Evolutionary conservation across 1,284 basidiomycete species (phyloP).

Genomic region (Sphagnurus paluster): DNA sequence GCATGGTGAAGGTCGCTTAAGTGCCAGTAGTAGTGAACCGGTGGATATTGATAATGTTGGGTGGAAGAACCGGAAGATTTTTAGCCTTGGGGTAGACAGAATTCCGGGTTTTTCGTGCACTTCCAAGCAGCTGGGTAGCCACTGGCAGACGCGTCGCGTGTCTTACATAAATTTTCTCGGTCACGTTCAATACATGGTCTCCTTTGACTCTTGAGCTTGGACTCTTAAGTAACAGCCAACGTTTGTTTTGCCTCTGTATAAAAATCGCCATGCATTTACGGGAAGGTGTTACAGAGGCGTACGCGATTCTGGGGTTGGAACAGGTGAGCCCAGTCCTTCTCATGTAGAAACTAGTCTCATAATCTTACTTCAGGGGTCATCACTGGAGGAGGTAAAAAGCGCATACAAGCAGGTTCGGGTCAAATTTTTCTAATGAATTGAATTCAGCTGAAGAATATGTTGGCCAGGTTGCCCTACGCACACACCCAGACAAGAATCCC

Average conservation of each 20-base stretch:
- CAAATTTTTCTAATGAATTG: not conserved
- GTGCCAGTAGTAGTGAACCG: not conserved
- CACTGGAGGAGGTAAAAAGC: slow-evolving; percentile 62
- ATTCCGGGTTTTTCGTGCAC: no score
- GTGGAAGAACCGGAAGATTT: no score
- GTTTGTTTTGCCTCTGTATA: slow-evolving; percentile 1
- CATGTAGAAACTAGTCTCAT: slow-evolving; percentile 3
- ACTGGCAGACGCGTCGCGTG: slow-evolving; percentile 24
- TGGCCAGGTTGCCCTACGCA: slow-evolving; percentile 58
- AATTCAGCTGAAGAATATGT: not conserved
- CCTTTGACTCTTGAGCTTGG: no score
- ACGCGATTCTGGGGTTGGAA: slow-evolving; percentile 55
- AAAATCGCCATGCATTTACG: slow-evolving; percentile 10
- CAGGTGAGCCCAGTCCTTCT: slow-evolving; percentile 39
- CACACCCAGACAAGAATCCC: slow-evolving; percentile 76
- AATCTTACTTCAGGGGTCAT: slow-evolving; percentile 44
- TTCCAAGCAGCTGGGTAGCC: slow-evolving; percentile 3
- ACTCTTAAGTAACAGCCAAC: not conserved
- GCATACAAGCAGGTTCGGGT: slow-evolving; percentile 62
- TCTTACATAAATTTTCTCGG: slow-evolving; percentile 17
- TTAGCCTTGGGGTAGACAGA: no score
- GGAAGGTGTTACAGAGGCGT: slow-evolving; percentile 43
- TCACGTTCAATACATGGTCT: not conserved
- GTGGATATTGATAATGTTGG: no score
- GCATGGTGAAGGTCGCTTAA: not conserved